Conservation (phyloP, 805 yeast species). For the Diddensiella caesifluorescens region DNA sequence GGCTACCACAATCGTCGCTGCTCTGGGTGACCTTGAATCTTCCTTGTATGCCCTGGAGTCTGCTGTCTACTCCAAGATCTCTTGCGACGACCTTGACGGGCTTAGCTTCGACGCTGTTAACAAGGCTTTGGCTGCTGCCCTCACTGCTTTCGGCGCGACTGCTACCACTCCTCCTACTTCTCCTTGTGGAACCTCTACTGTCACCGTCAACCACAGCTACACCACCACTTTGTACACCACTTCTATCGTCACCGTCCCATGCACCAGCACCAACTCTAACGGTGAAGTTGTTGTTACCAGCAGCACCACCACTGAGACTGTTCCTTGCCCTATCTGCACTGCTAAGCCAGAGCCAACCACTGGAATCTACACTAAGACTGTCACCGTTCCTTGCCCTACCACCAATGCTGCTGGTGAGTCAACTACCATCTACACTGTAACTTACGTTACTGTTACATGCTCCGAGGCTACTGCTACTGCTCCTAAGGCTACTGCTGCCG, state of each 20-base stretch:
- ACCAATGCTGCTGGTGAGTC: not conserved
- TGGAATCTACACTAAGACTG: not conserved
- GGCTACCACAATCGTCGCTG: constrained; percentile 2
- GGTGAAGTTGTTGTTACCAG: not conserved
- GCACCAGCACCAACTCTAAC: constrained; percentile 6
- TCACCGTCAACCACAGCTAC: not conserved
- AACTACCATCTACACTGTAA: constrained; percentile 3
- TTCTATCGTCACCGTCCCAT: constrained; percentile 1
- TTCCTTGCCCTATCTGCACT: constrained; percentile 3
- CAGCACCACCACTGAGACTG: constrained; percentile 6
- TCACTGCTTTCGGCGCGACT: constrained; percentile 4
- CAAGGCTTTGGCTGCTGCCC: constrained; percentile 1
- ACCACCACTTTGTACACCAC: constrained; percentile 2
- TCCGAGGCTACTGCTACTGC: constrained; percentile 4
- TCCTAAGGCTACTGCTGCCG: constrained; percentile 3
- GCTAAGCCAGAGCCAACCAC: not conserved
- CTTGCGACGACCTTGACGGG: constrained; percentile 2
- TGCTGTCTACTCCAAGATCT: not conserved
- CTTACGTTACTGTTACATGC: not conserved
- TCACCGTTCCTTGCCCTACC: constrained; percentile 5
- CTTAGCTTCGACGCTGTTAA: constrained; percentile 5
- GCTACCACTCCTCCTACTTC: constrained; percentile 1
- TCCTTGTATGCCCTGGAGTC: constrained; percentile 1
- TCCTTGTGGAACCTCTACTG: constrained; percentile 3
- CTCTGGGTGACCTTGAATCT: constrained; percentile 5